Base-by-base conservation (phyloP, 164 flowering plant genomes). In the Macadamia tetraphylla region DNA sequence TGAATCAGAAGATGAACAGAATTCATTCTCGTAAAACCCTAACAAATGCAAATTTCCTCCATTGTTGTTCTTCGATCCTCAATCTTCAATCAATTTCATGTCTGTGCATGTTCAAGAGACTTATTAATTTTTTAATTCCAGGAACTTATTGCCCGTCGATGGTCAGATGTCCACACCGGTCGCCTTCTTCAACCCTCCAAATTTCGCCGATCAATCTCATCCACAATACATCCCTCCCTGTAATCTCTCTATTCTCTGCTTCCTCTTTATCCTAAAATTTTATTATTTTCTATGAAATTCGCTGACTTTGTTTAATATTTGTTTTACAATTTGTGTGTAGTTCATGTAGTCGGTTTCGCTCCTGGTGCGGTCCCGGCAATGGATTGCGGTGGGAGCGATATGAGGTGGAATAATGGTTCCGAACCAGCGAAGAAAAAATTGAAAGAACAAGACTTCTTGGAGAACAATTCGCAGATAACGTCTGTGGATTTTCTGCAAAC, bases 221-320 rank as follows among this genome's bases (percentile, higher is more conserved):
- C 83, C 88, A 32, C 90, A 86, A 30, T 87, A 83, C 55, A 65
- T 77, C n/a, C 87, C 94, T 73, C 86, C 89, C 12, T 88, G 98
- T 92, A 88, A 71, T 48, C 42, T 63, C 35, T 74, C 68, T 30
- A 51, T 10, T 61, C 49, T 18, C 29, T 56, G 3, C 40, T 35
- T 35, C 5, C 40, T n/a, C 43, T 17, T 56, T 23, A 48, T 18
- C 55, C 49, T 67, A 30, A n/a, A 0, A 18, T 61, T 32, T 62
- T 49, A 8, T 49, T 9, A 10, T 3, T 52, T 56, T 63, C 23
- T 29, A 43, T 7, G 18, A 64, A 49, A 1, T n/a, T 67, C 59
- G n/a, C 8, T 56, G 63, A 6, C 13, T 67, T 51, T 29, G 0
- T 9, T 67, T 9, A 60, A 48, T 9, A 32, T 58, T 44, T 14